Conservation (phyloP, 208 protist genomes). For the Trypanosoma congolense region DNA sequence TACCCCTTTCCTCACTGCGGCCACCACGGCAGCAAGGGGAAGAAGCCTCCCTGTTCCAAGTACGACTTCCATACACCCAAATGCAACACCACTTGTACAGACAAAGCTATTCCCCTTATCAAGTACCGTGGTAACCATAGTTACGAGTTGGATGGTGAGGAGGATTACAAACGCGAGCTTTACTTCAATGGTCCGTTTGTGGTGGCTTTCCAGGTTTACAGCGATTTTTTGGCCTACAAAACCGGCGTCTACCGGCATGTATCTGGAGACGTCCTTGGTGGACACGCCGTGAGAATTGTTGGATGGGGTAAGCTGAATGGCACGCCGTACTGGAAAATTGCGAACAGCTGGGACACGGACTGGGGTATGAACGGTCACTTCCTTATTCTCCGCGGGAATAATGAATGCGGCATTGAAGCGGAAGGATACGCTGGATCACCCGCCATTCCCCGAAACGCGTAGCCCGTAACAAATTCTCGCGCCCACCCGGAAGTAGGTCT, state of each 20-base stretch:
- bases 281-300: conserved; percentile 84
- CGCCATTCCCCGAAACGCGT: too few relatives aligned
- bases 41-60: conserved; percentile 59
- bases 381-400: conserved; percentile 56
- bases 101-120: conserved; percentile 20
- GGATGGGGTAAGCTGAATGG: conserved; percentile 81
- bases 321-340: conserved; percentile 84
- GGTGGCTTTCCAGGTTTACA: conserved; percentile 86
- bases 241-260: conserved; percentile 87
- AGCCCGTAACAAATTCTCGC: too few relatives aligned
- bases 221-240: conserved; percentile 88
- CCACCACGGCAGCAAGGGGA: conserved; percentile 54
- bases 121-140: conserved; percentile 49
- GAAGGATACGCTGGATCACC: conserved; percentile 55
- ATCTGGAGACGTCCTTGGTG: conserved; percentile 54
- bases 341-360: conserved; percentile 85
- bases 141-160: conserved; percentile 50
- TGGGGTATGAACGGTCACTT: conserved; percentile 90
- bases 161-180: conserved; percentile 78
- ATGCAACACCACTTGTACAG: conserved; percentile 65
- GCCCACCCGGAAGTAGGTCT: too few relatives aligned
- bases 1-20: conserved; percentile 76
- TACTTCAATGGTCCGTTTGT: conserved; percentile 84
- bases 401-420: conserved; percentile 82
- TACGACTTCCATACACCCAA: conserved; percentile 67